Conservation (phyloP, 2,329 filamentous ascomycete genomes). For the Seiridium unicorne region DNA sequence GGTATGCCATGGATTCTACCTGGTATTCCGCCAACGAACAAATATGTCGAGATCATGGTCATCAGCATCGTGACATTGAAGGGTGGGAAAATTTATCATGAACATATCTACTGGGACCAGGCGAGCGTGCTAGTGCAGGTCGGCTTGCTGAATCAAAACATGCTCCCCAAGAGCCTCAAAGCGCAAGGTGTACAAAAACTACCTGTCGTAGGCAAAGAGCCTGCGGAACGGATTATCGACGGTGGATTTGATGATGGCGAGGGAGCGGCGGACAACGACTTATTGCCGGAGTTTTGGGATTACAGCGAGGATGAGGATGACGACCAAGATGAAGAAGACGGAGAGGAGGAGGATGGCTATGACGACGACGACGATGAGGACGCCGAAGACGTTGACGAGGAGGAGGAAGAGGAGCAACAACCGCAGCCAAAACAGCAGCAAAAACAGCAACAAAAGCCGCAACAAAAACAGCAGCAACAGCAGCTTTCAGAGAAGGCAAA, state of each 20-base stretch:
- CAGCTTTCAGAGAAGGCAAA: neutral
- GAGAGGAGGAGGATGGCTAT: neutral
- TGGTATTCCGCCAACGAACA: conserved; percentile 54
- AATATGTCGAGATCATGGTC: conserved; percentile 55
- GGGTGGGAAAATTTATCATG: conserved; percentile 62
- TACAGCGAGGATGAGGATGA: conserved; percentile 21
- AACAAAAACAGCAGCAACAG: neutral
- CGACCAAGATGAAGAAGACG: neutral
- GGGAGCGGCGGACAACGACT: conserved; percentile 41
- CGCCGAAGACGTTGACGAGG: neutral
- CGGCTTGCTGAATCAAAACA: conserved; percentile 48
- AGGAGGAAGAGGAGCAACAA: neutral
- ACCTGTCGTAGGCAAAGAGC: conserved; percentile 37
- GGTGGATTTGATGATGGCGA: conserved; percentile 33
- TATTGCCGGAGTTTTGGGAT: conserved; percentile 35
- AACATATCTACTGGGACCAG: conserved; percentile 70
- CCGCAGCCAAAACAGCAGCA: neutral
- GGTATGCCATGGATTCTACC: conserved; percentile 62
- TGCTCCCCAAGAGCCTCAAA: conserved; percentile 32
- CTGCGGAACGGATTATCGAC: conserved; percentile 34
- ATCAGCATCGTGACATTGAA: conserved; percentile 63
- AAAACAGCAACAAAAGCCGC: neutral
- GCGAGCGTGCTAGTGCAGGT: conserved; percentile 61
- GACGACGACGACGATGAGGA: neutral
- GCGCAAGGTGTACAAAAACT: conserved; percentile 33